These are phyloP conservation scores for Oryza longistaminata DNA, from an alignment of 176 grass and related monocot species.

Conservation along the genomic window DNA sequence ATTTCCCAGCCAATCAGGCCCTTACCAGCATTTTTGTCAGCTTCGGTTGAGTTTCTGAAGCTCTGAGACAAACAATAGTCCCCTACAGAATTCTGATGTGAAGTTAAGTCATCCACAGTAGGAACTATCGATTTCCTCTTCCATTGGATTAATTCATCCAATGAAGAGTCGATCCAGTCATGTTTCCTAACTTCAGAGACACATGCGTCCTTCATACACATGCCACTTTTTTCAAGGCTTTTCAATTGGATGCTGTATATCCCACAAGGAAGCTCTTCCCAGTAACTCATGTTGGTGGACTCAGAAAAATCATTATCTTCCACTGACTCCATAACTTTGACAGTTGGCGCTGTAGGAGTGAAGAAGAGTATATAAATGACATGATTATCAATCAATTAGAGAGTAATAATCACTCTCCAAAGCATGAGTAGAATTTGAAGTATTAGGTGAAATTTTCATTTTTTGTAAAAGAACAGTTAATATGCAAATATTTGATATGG, in stretches of 20 bases:
- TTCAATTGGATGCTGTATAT: slow-evolving; percentile 72
- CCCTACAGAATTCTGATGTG: background rate
- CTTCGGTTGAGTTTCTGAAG: slow-evolving; percentile 24
- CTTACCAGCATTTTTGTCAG: slow-evolving; percentile 33
- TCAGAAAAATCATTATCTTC: slow-evolving; percentile 48
- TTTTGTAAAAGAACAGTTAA: background rate
- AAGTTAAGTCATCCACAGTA: slow-evolving; percentile 12
- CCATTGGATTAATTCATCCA: slow-evolving; percentile 72
- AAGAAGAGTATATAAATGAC: slow-evolving; percentile 34
- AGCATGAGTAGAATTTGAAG: slow-evolving; percentile 14
- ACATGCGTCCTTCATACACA: slow-evolving; percentile 38
- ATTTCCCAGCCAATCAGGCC: background rate
- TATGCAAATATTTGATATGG: slow-evolving; percentile 11
- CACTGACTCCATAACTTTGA: slow-evolving; percentile 31
- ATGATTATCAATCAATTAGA: slow-evolving; percentile 1
- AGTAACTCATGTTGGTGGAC: slow-evolving; percentile 37
- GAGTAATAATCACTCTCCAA: slow-evolving; percentile 1
- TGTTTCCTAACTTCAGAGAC: slow-evolving; percentile 53
- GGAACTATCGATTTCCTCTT: slow-evolving; percentile 62
- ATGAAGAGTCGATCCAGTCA: slow-evolving; percentile 55
- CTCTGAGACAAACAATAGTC: slow-evolving; percentile 6
- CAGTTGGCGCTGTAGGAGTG: slow-evolving; percentile 29
- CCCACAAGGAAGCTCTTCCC: slow-evolving; percentile 92
- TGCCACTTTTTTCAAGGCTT: background rate
- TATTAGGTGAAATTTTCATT: background rate